These are phyloP conservation scores for Eucalyptus tenuipes DNA, from an alignment of 345 rosid genomes.

Conservation along the genomic window DNA sequence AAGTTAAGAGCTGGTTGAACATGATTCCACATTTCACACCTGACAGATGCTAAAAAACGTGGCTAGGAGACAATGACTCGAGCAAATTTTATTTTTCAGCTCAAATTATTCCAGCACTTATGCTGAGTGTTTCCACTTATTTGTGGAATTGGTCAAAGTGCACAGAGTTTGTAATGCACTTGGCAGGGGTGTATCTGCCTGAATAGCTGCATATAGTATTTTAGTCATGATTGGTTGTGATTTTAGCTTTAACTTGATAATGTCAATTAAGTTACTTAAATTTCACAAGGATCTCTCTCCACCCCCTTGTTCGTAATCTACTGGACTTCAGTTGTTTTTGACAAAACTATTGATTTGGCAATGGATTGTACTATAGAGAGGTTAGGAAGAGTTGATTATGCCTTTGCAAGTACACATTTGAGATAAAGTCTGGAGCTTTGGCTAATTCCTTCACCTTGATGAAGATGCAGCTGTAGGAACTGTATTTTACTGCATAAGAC, in stretches of 20 bases:
- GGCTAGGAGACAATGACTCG: not conserved
- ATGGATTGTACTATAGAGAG: not conserved
- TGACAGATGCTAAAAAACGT: not conserved
- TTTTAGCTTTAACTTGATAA: not conserved
- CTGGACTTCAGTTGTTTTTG: not conserved
- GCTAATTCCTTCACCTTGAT: not conserved
- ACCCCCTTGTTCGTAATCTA: not conserved
- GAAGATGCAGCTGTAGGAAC: not conserved
- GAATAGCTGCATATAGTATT: not conserved
- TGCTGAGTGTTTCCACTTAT: not conserved
- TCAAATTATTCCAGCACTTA: not conserved
- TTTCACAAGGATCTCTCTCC: not conserved
- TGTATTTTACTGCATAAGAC: not conserved
- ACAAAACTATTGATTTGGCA: not conserved
- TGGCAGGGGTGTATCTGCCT: not conserved
- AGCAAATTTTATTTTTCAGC: not conserved
- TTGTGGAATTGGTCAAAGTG: not conserved
- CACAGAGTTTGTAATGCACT: not conserved
- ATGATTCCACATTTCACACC: not conserved
- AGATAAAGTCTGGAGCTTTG: not conserved
- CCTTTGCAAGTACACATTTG: not conserved
- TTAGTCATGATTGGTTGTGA: not conserved
- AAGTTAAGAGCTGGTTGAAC: not conserved
- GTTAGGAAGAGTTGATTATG: not conserved
- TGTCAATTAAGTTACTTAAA: not conserved